phyloP scores from a whole-genome alignment of 73 alveolate genomes.

The Tetrahymena elliotti region DNA sequence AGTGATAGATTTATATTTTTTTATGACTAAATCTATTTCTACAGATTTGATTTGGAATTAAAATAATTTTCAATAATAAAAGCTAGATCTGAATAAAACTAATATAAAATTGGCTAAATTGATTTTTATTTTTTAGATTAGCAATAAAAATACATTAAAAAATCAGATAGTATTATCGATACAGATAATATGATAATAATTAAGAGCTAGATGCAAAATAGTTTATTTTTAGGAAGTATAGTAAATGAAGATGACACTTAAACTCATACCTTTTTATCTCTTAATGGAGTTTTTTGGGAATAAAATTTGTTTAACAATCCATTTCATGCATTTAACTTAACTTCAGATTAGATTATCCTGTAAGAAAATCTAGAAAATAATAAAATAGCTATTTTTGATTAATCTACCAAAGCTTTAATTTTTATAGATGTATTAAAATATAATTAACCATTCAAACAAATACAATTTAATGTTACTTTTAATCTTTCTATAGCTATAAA shows the following conservation, averaged over 20 bases:
- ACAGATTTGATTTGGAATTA: not conserved
- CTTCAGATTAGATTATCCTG: not conserved
- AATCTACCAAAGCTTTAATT: not conserved
- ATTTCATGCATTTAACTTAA: too few relatives aligned
- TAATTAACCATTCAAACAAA: too few relatives aligned
- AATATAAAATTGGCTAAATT: too few relatives aligned
- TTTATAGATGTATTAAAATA: not conserved
- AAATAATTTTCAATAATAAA: not conserved
- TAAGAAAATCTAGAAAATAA: too few relatives aligned
- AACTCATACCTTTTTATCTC: not conserved
- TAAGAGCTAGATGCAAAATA: not conserved
- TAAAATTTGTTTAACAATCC: not conserved
- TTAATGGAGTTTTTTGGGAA: not conserved
- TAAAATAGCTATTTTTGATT: not conserved
- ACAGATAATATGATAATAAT: not conserved
- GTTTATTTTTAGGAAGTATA: not conserved
- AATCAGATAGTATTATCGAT: not conserved
- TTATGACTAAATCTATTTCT: not conserved
- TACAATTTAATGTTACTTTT: too few relatives aligned
- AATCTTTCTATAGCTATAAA: not conserved
- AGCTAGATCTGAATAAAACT: not conserved
- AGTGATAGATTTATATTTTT: not conserved
- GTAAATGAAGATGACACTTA: not conserved
- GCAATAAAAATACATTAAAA: too few relatives aligned
- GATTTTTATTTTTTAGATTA: not conserved